Conservation (phyloP, 2,329 filamentous ascomycete genomes). For the Fusarium sp. region DNA sequence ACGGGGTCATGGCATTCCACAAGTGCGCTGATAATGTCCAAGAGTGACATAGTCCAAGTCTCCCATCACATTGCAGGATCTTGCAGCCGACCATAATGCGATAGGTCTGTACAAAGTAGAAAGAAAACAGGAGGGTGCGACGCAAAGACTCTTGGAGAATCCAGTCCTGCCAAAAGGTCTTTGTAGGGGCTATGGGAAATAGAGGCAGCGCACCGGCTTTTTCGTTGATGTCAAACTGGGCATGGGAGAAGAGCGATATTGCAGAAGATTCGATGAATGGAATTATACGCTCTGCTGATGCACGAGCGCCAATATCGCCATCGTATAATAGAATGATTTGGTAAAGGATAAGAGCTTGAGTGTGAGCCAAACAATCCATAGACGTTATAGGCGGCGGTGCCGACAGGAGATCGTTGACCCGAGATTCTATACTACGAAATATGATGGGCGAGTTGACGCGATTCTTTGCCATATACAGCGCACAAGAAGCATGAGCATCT, state of each 20-base stretch:
- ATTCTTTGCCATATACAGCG: conserved; percentile 65
- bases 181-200: conserved; percentile 57
- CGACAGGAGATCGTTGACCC: conserved; percentile 59
- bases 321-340: conserved; percentile 65
- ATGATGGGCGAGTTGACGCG: conserved; percentile 62
- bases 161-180: conserved; percentile 65
- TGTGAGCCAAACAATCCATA: conserved; percentile 56
- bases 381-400: conserved; percentile 50
- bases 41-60: conserved; percentile 51
- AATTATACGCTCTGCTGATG: conserved; percentile 55
- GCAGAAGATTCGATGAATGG: conserved; percentile 53
- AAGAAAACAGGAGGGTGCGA: conserved; percentile 63
- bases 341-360: conserved; percentile 64
- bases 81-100: conserved; percentile 51
- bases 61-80: conserved; percentile 49
- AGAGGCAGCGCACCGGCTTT: conserved; percentile 45
- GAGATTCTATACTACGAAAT: conserved; percentile 62
- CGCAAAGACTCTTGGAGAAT: conserved; percentile 66
- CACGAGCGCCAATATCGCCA: conserved; percentile 60
- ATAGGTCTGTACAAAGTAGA: conserved; percentile 60
- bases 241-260: conserved; percentile 52
- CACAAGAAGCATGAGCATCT: conserved; percentile 68
- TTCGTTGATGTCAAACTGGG: conserved; percentile 50
- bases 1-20: conserved; percentile 54
- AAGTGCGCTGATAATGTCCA: conserved; percentile 57